phyloP scores from a whole-genome alignment of 2,329 filamentous ascomycete genomes.

The Sclerotinia spermophila region DNA sequence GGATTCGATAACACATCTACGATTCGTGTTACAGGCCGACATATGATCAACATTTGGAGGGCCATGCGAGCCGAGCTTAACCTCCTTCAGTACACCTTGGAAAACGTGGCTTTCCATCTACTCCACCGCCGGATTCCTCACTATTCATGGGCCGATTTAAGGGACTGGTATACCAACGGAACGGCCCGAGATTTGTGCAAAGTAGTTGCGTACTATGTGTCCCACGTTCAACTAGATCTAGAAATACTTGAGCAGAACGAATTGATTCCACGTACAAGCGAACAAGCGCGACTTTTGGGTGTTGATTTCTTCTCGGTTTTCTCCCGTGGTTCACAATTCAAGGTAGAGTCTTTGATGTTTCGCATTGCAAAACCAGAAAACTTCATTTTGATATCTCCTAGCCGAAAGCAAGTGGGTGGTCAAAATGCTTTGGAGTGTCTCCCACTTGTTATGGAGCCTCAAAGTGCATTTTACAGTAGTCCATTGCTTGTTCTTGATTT shows the following conservation, averaged over 20 bases:
- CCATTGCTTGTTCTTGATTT: slow-evolving; percentile 92
- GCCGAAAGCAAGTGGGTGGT: slow-evolving; percentile 82
- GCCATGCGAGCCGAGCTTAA: slow-evolving; percentile 93
- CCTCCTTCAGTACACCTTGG: slow-evolving; percentile 90
- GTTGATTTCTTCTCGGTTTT: slow-evolving; percentile 98
- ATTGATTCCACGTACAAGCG: slow-evolving; percentile 81
- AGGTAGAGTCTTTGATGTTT: slow-evolving; percentile 98
- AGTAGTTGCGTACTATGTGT: slow-evolving; percentile 72
- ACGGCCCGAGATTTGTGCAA: slow-evolving; percentile 68
- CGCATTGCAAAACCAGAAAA: slow-evolving; percentile 97
- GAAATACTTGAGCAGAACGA: slow-evolving; percentile 90
- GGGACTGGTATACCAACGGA: slow-evolving; percentile 72
- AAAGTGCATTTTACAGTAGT: slow-evolving; percentile 88
- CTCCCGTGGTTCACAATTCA: slow-evolving; percentile 92
- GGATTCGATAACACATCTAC: slow-evolving; percentile 92
- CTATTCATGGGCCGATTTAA: slow-evolving; percentile 75
- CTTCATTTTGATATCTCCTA: slow-evolving; percentile 85
- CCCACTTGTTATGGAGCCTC: slow-evolving; percentile 95
- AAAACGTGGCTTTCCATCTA: slow-evolving; percentile 90
- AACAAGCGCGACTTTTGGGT: slow-evolving; percentile 87
- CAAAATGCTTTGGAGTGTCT: slow-evolving; percentile 95
- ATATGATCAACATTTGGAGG: slow-evolving; percentile 96
- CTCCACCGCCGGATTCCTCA: slow-evolving; percentile 85
- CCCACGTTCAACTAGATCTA: slow-evolving; percentile 75
- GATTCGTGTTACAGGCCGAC: slow-evolving; percentile 86